Evolutionary conservation across 129 eudicot genomes (phyloP), one percentile per base, ranked within the genome.

Genomic region (Flaveria sonorensis): DNA sequence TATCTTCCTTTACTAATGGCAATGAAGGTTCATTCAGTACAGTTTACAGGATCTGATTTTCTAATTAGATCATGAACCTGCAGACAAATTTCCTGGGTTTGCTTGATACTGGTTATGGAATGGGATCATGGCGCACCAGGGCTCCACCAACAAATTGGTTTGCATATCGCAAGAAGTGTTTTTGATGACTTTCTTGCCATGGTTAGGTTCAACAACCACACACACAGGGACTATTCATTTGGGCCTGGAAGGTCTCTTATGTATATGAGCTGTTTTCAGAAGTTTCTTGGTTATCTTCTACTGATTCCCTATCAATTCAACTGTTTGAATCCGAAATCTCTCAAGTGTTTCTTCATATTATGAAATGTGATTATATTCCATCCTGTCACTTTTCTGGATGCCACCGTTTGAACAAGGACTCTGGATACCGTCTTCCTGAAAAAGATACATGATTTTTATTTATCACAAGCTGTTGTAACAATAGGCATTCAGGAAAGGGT

Each of bases 361-460:
- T 23, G 88, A 90, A 85, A 77, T 61, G 89, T 10, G 84, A 85
- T 77, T 84, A 86, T 66, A 86, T 88, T 71, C 83, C 77, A 55
- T 84, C 20, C 93, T 91, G 0, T 82, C 96, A 56, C 89, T 88
- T 51, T 90, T 90, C 75, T 53, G 86, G 75, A 88, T 90, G 68
- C 92, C 90, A 30, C 75, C 89, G 2, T 90, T 86, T 46, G 88
- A 86, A 68, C 81, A 82, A 51, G 90, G 86, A 32, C 39, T 71
- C 74, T 90, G 36, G 7, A 43, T 43, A 43, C 47, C 47, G 2
- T 43, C 47, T 43, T 43, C 96, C 96, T 0, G 83, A 86, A 28
- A 86, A 88, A 73, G 83, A 84, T 72, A 79, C 79, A 88, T 72
- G 23, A 90, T 28, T 84, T 87, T 7, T 86, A 88, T 77, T 52